Conservation (phyloP, 192 early-diverging fungal genomes). For the Geranomyces michiganensis region DNA sequence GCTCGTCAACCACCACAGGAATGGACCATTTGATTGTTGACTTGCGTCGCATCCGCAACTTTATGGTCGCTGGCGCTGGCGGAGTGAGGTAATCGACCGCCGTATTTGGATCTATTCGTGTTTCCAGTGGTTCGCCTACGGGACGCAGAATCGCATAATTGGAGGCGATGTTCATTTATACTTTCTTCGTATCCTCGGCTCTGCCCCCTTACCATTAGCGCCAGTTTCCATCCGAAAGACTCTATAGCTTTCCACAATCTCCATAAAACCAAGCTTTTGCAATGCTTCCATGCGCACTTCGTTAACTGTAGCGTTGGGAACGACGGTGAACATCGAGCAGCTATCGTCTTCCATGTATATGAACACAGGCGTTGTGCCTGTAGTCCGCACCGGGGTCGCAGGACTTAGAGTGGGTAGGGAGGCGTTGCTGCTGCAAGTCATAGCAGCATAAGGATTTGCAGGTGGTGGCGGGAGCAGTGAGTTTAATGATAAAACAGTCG, state of each 20-base stretch:
- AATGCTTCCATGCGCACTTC: conserved; percentile 38
- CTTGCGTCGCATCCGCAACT: conserved; percentile 35
- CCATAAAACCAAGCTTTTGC: conserved; percentile 26
- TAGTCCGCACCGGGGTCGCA: conserved; percentile 1
- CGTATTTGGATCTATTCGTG: conserved; percentile 35
- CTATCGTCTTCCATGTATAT: conserved; percentile 40
- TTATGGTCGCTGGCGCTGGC: conserved; percentile 17
- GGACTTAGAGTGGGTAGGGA: neutral
- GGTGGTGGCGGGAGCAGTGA: neutral
- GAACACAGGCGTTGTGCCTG: conserved; percentile 36
- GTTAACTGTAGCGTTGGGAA: conserved; percentile 43
- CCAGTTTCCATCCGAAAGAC: conserved; percentile 25
- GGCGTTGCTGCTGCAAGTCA: neutral
- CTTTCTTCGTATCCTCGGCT: too few species aligned
- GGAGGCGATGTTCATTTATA: too few species aligned
- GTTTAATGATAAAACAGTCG: neutral
- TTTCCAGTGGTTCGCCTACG: conserved; percentile 27
- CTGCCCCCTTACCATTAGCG: conserved; percentile 25
- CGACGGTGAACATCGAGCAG: conserved; percentile 38
- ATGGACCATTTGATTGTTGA: conserved; percentile 33
- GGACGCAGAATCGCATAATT: neutral
- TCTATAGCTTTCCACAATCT: conserved; percentile 31
- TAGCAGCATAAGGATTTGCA: neutral
- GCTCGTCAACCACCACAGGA: conserved; percentile 25
- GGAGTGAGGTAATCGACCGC: conserved; percentile 28